Conservation (phyloP, 805 yeast genomes). For the Ogataea thermomethanolica region DNA sequence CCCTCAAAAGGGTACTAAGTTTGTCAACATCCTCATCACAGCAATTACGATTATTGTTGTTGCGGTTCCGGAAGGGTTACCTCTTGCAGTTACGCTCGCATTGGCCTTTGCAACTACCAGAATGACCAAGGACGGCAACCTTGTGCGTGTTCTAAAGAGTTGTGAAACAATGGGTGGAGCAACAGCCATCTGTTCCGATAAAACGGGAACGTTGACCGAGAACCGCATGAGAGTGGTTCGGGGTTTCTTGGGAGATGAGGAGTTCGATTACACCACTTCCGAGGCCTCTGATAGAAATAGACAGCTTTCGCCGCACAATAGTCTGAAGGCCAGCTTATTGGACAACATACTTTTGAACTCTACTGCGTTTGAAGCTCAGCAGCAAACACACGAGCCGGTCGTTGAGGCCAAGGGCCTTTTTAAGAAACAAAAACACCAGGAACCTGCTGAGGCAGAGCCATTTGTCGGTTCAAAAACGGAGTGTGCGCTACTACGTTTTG, state of each 20-base stretch:
- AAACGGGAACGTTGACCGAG: conserved; percentile 95
- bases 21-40: conserved; percentile 81
- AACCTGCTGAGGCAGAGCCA: conserved; percentile 41
- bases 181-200: conserved; percentile 94
- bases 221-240: conserved; percentile 88
- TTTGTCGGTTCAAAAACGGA: conserved; percentile 94
- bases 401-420: conserved; percentile 54
- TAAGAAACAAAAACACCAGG: conserved; percentile 31
- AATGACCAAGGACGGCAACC: conserved; percentile 94
- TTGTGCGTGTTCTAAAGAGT: conserved; percentile 88
- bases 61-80: conserved; percentile 99
- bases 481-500: conserved; percentile 74
- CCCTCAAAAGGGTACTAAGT: conserved; percentile 78
- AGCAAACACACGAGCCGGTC: conserved; percentile 66
- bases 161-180: conserved; percentile 99
- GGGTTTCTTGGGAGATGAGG: conserved; percentile 61
- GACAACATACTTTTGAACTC: conserved; percentile 76
- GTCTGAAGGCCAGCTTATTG: conserved; percentile 31
- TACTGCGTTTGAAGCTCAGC: conserved; percentile 78
- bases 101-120: conserved; percentile 97
- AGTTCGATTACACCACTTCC: conserved; percentile 49
- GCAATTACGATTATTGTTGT: conserved; percentile 93
- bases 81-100: conserved; percentile 94
- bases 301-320: conserved; percentile 1
- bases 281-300: conserved; percentile 2